Evolutionary conservation across 345 rosid genomes (phyloP).

Genomic region (Cardamine occulta): DNA sequence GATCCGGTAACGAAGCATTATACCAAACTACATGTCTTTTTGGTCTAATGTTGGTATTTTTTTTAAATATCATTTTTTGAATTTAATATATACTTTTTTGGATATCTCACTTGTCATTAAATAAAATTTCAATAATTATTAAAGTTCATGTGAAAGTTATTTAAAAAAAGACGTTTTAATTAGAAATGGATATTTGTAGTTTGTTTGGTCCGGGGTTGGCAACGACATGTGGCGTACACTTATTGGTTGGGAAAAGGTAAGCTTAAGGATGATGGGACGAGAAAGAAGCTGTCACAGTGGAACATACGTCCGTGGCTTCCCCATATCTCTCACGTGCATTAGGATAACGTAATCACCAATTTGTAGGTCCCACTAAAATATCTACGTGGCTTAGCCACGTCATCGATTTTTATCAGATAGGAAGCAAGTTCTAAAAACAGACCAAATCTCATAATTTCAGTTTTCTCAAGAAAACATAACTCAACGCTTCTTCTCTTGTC

Average conservation of each 20-base stretch:
- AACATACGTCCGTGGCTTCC: slow-evolving; percentile 40
- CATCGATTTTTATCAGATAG: slow-evolving; percentile 40
- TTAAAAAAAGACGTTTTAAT: not conserved
- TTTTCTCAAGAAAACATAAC: not conserved
- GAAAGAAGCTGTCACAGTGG: slow-evolving; percentile 32
- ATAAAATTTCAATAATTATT: not conserved
- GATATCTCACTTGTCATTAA: not conserved
- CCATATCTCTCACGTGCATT: slow-evolving; percentile 52
- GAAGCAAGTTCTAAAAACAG: slow-evolving; percentile 21
- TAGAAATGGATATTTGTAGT: not conserved
- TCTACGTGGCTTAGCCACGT: slow-evolving; percentile 36
- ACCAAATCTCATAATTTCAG: slow-evolving; percentile 34
- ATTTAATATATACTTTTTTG: not conserved
- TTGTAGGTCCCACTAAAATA: slow-evolving; percentile 45
- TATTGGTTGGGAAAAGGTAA: slow-evolving; percentile 38
- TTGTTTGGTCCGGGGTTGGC: slow-evolving; percentile 14
- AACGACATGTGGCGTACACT: not conserved
- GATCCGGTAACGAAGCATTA: not conserved
- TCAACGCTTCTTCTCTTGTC: slow-evolving; percentile 10
- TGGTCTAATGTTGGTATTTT: not conserved
- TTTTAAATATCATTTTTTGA: not conserved
- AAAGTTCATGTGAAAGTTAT: not conserved
- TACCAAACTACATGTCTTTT: not conserved
- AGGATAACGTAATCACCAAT: slow-evolving; percentile 51
- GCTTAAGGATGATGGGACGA: slow-evolving; percentile 40